Evolutionary conservation across 1,139 yeast species (phyloP).

Genomic region (Arxiozyma telluris): DNA sequence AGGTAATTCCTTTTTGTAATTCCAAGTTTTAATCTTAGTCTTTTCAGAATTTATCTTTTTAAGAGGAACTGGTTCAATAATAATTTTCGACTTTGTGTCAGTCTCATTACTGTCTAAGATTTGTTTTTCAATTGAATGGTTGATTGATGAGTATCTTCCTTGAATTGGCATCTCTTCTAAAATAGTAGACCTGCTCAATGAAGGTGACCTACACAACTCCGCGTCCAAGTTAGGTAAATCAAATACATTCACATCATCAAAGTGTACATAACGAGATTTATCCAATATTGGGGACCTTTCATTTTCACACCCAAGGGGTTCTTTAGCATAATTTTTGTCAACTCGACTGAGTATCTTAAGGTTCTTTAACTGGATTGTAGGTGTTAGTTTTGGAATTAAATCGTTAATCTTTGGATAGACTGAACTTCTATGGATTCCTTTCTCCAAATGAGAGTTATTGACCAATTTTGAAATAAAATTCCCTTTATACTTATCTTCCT

Average conservation of each 20-base stretch:
- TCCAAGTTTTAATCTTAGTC: neutral
- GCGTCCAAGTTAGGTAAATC: neutral
- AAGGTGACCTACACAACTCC: neutral
- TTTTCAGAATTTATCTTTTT: neutral
- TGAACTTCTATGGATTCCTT: conserved; percentile 28
- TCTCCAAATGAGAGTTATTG: conserved; percentile 28
- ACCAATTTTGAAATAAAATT: conserved; percentile 16
- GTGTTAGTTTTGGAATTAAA: conserved; percentile 8
- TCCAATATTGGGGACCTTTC: conserved; percentile 23
- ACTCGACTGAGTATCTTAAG: conserved; percentile 19
- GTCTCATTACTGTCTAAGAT: neutral
- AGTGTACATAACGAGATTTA: neutral
- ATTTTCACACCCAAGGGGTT: conserved; percentile 8
- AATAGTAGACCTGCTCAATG: neutral
- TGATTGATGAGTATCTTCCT: neutral
- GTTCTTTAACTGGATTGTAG: conserved; percentile 21
- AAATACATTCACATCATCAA: neutral
- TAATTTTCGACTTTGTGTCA: neutral
- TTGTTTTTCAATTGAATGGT: conserved; percentile 5
- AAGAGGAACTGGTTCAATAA: neutral
- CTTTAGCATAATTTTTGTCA: conserved; percentile 11
- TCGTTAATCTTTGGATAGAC: conserved; percentile 17
- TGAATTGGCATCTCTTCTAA: neutral
- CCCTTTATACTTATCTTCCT: neutral
- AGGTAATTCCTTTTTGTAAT: conserved; percentile 1